Percentiles rank a stretch among this genome's conserved stretches.
These are phyloP conservation scores for Sequoia sempervirens DNA, from an alignment of 75 land plant genomes.

Conservation along the genomic window DNA sequence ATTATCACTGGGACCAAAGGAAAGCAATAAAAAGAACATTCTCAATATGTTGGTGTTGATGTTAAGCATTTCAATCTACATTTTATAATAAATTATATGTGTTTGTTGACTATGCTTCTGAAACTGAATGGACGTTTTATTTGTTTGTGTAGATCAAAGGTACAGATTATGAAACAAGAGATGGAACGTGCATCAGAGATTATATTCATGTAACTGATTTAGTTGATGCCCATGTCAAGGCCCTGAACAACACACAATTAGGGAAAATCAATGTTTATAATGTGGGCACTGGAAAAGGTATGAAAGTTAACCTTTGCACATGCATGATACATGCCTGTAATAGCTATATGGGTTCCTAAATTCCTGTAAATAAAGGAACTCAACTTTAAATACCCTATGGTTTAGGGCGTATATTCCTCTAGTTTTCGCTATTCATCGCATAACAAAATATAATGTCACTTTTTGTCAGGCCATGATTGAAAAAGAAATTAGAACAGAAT, in stretches of 20 bases:
- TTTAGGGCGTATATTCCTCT: not conserved
- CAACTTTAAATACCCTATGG: not conserved
- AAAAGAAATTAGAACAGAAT: no score
- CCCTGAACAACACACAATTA: slow-evolving; percentile 15
- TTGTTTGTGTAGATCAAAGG: slow-evolving; percentile 17
- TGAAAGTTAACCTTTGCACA: not conserved
- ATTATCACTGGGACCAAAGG: not conserved
- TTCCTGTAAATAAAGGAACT: not conserved
- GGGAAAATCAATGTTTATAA: slow-evolving; percentile 19
- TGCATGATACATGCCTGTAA: not conserved
- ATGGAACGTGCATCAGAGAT: slow-evolving; percentile 32
- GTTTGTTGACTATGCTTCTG: not conserved
- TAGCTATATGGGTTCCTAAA: not conserved
- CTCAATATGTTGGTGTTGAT: not conserved
- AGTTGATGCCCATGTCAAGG: slow-evolving; percentile 35
- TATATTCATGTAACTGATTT: slow-evolving; percentile 36
- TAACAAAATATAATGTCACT: not conserved
- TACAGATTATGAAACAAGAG: slow-evolving; percentile 27
- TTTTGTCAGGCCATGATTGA: not conserved
- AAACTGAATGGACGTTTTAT: not conserved
- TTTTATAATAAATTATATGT: not conserved
- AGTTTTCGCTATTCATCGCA: not conserved
- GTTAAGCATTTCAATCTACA: not conserved
- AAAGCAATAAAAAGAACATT: not conserved
- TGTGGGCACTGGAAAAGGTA: slow-evolving; percentile 35